A percentile compares a stretch with the other conserved stretches of the same genome.
These are phyloP conservation scores for Paramecium sonneborni DNA, from an alignment of 73 alveolate genomes.

Conservation along the genomic window DNA sequence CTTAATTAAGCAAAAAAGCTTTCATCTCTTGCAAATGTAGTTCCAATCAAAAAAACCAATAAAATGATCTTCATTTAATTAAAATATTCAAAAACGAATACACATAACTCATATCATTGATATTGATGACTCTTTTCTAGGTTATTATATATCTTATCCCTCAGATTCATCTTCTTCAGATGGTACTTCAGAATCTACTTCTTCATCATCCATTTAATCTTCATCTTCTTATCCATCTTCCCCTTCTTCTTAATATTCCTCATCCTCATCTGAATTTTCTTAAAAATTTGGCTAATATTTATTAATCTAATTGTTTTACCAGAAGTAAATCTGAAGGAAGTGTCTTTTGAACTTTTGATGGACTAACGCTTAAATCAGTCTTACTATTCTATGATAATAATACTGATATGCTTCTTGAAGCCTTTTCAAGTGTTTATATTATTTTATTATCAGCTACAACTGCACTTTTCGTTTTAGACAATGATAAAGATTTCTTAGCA, in stretches of 20 bases:
- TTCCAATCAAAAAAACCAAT: background rate
- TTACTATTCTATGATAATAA: background rate
- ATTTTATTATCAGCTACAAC: conserved; percentile 5
- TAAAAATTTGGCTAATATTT: background rate
- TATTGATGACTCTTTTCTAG: background rate
- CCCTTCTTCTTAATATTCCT: background rate
- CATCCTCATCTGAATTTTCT: background rate
- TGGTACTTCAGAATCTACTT: background rate
- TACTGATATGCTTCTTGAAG: background rate
- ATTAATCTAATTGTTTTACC: background rate
- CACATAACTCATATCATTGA: conserved; percentile 19
- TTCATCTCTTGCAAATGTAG: conserved; percentile 24
- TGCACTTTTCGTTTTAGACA: conserved; percentile 7
- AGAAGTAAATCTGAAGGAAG: background rate
- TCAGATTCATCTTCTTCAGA: conserved; percentile 13
- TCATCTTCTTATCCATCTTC: conserved; percentile 2
- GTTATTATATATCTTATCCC: background rate
- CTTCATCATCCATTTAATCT: conserved; percentile 10
- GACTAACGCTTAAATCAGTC: conserved; percentile 16
- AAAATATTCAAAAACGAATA: conserved; percentile 22
- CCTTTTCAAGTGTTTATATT: background rate
- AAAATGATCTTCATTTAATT: background rate
- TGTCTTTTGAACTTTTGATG: background rate
- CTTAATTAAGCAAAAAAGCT: conserved; percentile 25
- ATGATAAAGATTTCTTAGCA: background rate